Evolutionary conservation across 176 grass and related monocot genomes (phyloP).

Genomic region (Musa beccarii): DNA sequence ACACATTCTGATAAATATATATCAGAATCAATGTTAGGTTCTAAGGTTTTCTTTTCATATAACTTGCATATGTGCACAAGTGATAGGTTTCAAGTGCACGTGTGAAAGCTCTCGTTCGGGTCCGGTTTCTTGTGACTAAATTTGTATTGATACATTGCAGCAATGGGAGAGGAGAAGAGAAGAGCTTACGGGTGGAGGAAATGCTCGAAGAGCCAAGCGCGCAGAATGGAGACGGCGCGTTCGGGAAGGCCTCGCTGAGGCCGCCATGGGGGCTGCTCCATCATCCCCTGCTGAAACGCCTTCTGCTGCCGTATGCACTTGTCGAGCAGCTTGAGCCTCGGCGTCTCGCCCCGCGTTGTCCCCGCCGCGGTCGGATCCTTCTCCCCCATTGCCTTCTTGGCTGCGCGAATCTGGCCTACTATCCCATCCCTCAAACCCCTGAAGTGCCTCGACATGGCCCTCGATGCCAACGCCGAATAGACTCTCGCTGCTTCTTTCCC

Average conservation of each 20-base stretch:
- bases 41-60: too few species aligned
- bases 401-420: neutral
- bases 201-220: slow-evolving; percentile 87
- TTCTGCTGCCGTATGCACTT: slow-evolving; percentile 40
- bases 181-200: slow-evolving; percentile 69
- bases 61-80: too few species aligned
- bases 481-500: slow-evolving; percentile 6
- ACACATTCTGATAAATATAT: too few species aligned
- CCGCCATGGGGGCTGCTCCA: slow-evolving; percentile 55
- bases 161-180: neutral
- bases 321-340: slow-evolving; percentile 51
- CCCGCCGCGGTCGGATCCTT: slow-evolving; percentile 19
- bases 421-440: slow-evolving; percentile 10
- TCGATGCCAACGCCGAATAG: slow-evolving; percentile 5
- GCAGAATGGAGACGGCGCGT: slow-evolving; percentile 52
- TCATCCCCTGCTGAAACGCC: slow-evolving; percentile 39
- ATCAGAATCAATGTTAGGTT: too few species aligned
- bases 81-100: too few species aligned
- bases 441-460: slow-evolving; percentile 22
- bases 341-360: slow-evolving; percentile 29
- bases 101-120: too few species aligned
- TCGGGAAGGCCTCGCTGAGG: slow-evolving; percentile 65
- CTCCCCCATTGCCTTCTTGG: slow-evolving; percentile 19
- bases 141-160: too few species aligned
- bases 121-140: too few species aligned